Evolutionary conservation across 768 basidiomycete genomes (phyloP), one percentile per base, ranked within the genome.

Genomic region (Holtermanniella nyarrowii): DNA sequence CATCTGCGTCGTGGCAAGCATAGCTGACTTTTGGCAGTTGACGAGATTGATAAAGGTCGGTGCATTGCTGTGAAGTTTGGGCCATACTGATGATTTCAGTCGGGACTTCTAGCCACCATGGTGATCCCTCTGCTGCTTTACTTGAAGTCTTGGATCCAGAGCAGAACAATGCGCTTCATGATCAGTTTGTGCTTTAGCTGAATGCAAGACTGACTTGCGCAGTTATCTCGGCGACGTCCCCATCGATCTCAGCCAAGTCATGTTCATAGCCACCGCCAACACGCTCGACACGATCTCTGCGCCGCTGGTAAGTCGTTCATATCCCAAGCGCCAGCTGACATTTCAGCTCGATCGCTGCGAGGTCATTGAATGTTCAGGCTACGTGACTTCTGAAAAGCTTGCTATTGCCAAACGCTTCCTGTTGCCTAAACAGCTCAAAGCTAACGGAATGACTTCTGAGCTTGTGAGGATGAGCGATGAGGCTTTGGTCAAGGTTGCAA

Each of bases 231-330:
- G 66, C 11, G 66, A 68, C 27, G 63, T 68, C 25, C 55, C 63
- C 1, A 79, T 91, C 48, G 87, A 91, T 60, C 78, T 93, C 46
- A 85, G 83, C 49, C 87, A 86, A 64, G 82, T 91, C 13, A 76
- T 93, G 18, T 93, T 95, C 71, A 85, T 95, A 56, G 91, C 88
- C 59, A 93, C 91, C 0, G 86, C 89, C 26, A 95, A 95, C 67
- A 78, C 83, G 0, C 79, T 91, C 11, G 87, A 90, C 37, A 88
- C 87, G 0, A 93, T 95, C 55, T 83, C 86, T 3, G 80, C 83
- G 0, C 88, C 91, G 0, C 76, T 96, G 1, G 42, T 43, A n/a
- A 43, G n/a, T 20, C 5, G 7, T 10, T 43, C 22, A 10, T 10
- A n/a, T 10, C 16, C n/a, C 10, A 43, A 7, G 20, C n/a, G 7